These are phyloP conservation scores for Monilinia fructicola DNA, from an alignment of 2,329 filamentous ascomycete genomes.

Conservation along the genomic window DNA sequence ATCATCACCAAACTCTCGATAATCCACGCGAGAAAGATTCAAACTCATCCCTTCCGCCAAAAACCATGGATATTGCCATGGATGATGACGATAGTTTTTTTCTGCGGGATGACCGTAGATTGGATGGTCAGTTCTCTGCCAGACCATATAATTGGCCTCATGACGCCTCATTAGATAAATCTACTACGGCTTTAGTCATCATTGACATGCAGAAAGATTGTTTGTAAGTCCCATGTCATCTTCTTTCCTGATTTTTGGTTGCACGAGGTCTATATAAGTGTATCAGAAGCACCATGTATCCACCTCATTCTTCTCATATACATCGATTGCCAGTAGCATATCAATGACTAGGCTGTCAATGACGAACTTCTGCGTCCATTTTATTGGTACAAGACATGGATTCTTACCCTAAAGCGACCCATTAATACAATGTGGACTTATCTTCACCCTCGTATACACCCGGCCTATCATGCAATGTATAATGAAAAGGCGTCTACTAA, in stretches of 20 bases:
- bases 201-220: slow-evolving; percentile 58
- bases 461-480: background rate
- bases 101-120: slow-evolving; percentile 20
- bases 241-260: background rate
- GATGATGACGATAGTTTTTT: background rate
- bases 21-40: background rate
- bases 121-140: slow-evolving; percentile 26
- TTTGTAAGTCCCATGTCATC: slow-evolving; percentile 41
- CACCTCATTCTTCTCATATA: background rate
- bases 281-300: no score
- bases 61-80: background rate
- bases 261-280: background rate
- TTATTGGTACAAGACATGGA: background rate
- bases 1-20: background rate
- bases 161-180: slow-evolving; percentile 42
- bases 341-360: no score
- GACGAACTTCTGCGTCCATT: background rate
- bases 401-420: background rate
- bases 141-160: slow-evolving; percentile 46
- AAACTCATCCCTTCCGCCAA: background rate
- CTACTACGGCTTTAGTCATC: slow-evolving; percentile 51
- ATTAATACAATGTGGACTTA: background rate
- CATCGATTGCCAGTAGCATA: no score
- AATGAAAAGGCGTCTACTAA: background rate
- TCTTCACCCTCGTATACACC: no score